These are phyloP conservation scores for Colletotrichum simmondsii DNA, from an alignment of 2,329 filamentous ascomycete genomes.

Conservation along the genomic window DNA sequence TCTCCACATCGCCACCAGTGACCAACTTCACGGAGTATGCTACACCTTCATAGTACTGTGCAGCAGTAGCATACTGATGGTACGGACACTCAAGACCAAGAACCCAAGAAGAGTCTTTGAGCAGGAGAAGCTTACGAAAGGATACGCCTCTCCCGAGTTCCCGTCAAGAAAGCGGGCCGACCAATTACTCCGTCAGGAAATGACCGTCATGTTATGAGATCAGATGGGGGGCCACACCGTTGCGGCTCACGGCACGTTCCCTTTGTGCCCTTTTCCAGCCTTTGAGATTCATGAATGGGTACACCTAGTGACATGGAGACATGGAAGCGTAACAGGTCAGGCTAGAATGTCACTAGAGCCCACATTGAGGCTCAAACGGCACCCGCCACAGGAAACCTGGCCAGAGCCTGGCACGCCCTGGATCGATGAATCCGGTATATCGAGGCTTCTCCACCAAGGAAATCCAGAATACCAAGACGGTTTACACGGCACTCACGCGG, in stretches of 20 bases:
- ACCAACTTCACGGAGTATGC: neutral
- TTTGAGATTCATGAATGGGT: no score
- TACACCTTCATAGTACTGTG: no score
- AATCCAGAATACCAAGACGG: slow-evolving; percentile 13
- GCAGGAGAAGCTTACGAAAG: neutral
- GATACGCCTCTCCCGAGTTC: neutral
- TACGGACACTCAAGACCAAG: no score
- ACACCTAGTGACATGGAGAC: no score
- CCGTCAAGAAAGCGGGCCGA: neutral
- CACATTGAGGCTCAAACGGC: neutral
- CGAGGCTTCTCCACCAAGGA: neutral
- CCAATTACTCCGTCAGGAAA: neutral
- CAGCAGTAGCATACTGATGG: no score
- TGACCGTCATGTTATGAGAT: slow-evolving; percentile 28
- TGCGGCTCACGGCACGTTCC: slow-evolving; percentile 8
- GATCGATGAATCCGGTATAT: neutral
- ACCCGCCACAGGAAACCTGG: neutral
- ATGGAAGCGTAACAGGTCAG: no score
- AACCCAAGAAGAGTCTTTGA: no score
- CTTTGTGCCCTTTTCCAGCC: no score
- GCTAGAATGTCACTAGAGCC: neutral
- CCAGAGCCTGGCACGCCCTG: neutral
- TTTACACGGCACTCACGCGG: slow-evolving; percentile 10
- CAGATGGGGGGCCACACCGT: neutral
- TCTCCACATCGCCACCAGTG: slow-evolving; percentile 9